Evolutionary conservation across 257 asterid species (phyloP), one percentile per base, ranked within the genome.

Genomic region (Schizonepeta tenuifolia): DNA sequence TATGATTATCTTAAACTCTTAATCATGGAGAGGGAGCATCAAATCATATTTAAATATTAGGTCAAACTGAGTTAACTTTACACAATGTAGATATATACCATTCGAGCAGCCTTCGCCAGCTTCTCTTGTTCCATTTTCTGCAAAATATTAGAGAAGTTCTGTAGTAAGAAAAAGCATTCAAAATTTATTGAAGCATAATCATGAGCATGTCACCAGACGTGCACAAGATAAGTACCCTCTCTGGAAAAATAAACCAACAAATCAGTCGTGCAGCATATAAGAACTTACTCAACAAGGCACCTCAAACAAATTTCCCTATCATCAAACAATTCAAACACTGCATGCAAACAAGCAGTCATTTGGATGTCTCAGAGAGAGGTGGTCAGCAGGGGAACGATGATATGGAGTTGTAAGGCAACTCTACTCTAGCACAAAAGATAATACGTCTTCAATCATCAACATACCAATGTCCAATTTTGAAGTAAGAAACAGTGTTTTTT

Each of bases 91-190:
- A 46, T 5, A 71, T 36, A 35, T 14, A 91, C 99, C 96, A 86
- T 83, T 51, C 96, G 95, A 40, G 99, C 97, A 75, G 88, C 89
- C 89, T 90, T 93, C 84, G 87, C 92, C 86, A 90, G 65, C 72
- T 88, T 87, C 88, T 90, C 97, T 79, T 76, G 89, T 84, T 93
- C 98, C 81, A 49, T 73, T 86, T 86, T 93, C 98, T 94, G 92
- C 78, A 66, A 53, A 43, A 70, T 35, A 68, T 70, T 58, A 56
- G 63, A 26, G 61, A 58, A 60, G 18, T 58, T 71, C 65, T 53
- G 61, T 43, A 56, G 50, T 78, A 65, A 70, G 77, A 76, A 55
- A 67, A 64, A 71, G 65, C 33, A 62, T 54, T 65, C 38, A 44
- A 56, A 36, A 36, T 15, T 51, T 36, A 57, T 15, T 24, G 44